A percentile compares a stretch with the other conserved stretches of the same genome.
Evolutionary conservation across 805 yeast species (phyloP).

Genomic region (Pichia exigua): DNA sequence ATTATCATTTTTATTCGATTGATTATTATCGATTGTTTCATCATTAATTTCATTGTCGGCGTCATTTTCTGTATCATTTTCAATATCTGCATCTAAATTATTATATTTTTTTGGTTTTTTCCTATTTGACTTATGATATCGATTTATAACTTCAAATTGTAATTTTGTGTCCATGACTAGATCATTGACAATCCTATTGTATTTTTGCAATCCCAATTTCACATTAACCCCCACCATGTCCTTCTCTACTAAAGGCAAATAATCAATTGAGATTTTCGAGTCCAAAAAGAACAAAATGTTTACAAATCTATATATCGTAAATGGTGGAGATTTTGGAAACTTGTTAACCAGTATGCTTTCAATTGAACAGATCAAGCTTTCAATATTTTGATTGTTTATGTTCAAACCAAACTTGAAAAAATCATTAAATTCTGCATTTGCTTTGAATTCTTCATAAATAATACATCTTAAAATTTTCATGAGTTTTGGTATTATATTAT

Average conservation of each 20-base stretch:
- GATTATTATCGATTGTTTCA: not conserved
- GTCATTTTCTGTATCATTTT: not conserved
- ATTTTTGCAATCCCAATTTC: not conserved
- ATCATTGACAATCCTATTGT: not conserved
- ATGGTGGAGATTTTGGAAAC: conserved; percentile 25
- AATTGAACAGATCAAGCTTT: not conserved
- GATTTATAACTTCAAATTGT: not conserved
- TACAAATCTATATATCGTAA: conserved; percentile 20
- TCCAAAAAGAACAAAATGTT: conserved; percentile 11
- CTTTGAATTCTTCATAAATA: not conserved
- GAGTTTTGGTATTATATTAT: not conserved
- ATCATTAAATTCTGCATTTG: not conserved
- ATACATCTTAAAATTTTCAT: not conserved
- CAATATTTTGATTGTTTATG: not conserved
- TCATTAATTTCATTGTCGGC: not conserved
- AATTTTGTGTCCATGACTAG: not conserved
- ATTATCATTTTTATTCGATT: not conserved
- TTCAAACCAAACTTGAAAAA: not conserved
- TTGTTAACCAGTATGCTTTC: conserved; percentile 2
- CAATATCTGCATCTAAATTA: not conserved
- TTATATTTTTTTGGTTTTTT: too few relatives aligned
- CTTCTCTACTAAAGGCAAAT: not conserved
- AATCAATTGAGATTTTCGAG: conserved; percentile 10
- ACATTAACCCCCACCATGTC: not conserved
- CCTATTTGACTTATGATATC: not conserved